phyloP scores from a whole-genome alignment of 257 asterid genomes.

The Plantago major region DNA sequence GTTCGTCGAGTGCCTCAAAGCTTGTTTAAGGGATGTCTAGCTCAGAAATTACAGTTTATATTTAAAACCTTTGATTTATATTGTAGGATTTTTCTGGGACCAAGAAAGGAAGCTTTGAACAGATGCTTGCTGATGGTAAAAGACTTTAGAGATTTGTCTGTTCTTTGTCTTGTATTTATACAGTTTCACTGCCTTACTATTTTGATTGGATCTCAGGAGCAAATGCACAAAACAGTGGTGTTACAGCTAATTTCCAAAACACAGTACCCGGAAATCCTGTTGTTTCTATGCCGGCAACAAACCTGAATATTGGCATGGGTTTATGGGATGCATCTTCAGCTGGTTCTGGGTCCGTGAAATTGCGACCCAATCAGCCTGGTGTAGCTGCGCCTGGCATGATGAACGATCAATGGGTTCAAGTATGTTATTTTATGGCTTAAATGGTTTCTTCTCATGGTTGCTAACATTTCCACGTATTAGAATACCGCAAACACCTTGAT shows the following conservation, averaged over 20 bases:
- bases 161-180: conserved; percentile 11
- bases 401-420: conserved; percentile 85
- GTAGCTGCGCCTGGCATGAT: conserved; percentile 57
- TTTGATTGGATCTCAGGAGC: conserved; percentile 45
- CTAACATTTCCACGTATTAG: background rate
- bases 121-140: conserved; percentile 94
- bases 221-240: conserved; percentile 52
- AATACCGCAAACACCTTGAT: too few species aligned
- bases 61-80: conserved; percentile 25
- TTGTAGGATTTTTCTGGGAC: conserved; percentile 58
- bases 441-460: conserved; percentile 3
- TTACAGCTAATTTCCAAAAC: conserved; percentile 39
- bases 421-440: conserved; percentile 21
- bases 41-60: conserved; percentile 3
- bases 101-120: conserved; percentile 89
- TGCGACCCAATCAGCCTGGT: conserved; percentile 50
- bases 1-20: conserved; percentile 7
- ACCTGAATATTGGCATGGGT: conserved; percentile 88
- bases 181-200: background rate
- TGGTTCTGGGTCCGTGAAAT: conserved; percentile 61
- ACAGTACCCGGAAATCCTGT: conserved; percentile 72
- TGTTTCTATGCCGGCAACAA: conserved; percentile 58
- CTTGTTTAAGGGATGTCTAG: background rate
- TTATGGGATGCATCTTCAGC: conserved; percentile 77
- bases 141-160: conserved; percentile 14